Evolutionary conservation across 208 protist genomes (phyloP).

Genomic region (Sergeia podlipaevii): DNA sequence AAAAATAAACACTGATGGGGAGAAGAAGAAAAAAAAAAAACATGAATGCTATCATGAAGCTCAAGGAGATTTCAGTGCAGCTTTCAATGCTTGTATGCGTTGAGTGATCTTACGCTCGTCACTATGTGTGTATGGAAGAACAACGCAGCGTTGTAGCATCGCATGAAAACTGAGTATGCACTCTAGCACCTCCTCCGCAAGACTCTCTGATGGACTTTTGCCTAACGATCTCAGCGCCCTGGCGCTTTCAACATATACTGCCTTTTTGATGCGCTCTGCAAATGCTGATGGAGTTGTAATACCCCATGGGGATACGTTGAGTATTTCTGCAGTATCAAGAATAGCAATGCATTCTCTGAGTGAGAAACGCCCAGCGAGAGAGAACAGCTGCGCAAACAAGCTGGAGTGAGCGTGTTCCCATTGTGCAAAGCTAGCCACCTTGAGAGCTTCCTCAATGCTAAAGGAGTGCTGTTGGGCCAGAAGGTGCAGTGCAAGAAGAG

Average conservation of each 20-base stretch:
- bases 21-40: conserved; percentile 11
- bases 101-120: conserved; percentile 11
- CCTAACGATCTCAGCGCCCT: background rate
- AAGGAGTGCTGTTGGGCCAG: conserved; percentile 7
- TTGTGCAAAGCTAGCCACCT: conserved; percentile 5
- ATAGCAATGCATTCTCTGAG: conserved; percentile 31
- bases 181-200: conserved; percentile 12
- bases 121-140: conserved; percentile 23
- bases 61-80: background rate
- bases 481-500: conserved; percentile 9
- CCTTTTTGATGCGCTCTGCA: conserved; percentile 43
- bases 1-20: no score
- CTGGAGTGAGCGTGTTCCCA: conserved; percentile 41
- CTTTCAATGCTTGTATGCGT: background rate
- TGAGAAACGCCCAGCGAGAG: conserved; percentile 22
- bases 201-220: background rate
- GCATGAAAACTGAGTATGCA: conserved; percentile 21
- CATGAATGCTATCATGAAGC: background rate
- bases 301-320: conserved; percentile 41
- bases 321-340: conserved; percentile 49
- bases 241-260: conserved; percentile 12
- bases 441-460: conserved; percentile 6
- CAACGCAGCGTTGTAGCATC: conserved; percentile 28
- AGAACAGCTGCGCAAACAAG: conserved; percentile 56
- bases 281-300: conserved; percentile 33